Conservation (phyloP, 2,329 filamentous ascomycete species). For the Ceratocystis colombiana region DNA sequence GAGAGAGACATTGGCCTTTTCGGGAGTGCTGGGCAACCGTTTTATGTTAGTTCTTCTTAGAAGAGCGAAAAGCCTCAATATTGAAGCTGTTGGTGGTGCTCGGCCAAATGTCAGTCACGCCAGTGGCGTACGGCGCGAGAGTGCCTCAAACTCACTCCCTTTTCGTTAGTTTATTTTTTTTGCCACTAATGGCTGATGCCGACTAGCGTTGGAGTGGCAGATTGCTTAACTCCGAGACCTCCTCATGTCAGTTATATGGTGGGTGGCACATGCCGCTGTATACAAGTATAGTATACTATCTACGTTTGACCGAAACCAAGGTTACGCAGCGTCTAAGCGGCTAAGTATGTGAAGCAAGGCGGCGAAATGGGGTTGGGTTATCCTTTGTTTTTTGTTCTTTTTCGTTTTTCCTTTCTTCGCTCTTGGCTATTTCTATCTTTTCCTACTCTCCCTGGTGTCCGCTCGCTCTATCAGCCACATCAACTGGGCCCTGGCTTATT, state of each 20-base stretch:
- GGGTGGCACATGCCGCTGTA: too few species aligned
- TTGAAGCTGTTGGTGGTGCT: background rate
- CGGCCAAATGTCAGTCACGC: background rate
- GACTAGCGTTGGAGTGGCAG: background rate
- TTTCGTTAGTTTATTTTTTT: conserved; percentile 1
- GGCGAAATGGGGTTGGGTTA: background rate
- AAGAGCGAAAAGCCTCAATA: conserved; percentile 4
- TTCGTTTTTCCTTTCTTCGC: too few species aligned
- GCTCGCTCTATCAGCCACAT: background rate
- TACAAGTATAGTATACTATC: too few species aligned
- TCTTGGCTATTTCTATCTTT: too few species aligned
- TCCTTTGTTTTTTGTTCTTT: too few species aligned
- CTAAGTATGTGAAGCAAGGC: background rate
- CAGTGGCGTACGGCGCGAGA: background rate
- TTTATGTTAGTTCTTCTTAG: background rate
- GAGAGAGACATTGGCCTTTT: background rate
- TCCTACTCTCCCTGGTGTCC: background rate
- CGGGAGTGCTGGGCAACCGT: background rate
- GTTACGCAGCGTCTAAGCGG: background rate
- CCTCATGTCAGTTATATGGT: background rate
- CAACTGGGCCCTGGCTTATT: background rate
- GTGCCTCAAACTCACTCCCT: background rate
- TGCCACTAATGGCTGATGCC: background rate
- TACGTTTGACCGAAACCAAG: too few species aligned
- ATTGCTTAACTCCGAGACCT: background rate